Evolutionary conservation across 371 early-diverging fungal genomes (phyloP), one percentile per base, ranked within the genome.

Genomic region (Zychaea mexicana): DNA sequence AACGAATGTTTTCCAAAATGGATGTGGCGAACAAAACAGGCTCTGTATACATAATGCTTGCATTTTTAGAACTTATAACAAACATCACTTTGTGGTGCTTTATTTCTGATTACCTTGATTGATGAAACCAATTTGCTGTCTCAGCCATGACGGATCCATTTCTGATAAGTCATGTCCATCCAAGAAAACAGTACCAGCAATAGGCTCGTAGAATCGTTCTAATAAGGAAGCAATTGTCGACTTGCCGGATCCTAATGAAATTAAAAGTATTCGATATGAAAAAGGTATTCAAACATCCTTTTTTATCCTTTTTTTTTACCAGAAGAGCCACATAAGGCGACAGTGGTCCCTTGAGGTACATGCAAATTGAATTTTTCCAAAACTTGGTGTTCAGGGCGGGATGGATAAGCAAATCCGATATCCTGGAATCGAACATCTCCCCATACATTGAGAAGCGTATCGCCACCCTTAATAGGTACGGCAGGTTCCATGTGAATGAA

Each of bases 1-100:
- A 81, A 10, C 87, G 81, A 53, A 95, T 90, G 73, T 93, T 94
- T 55, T 93, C 94, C 17, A 72, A 68, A 66, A 94, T 90, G 4
- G 88, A 76, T 0, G 89, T 84, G 17, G 88, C 90, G 71, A 93
- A 93, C 13, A 94, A 72, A 2, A 84, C 81, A 10, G 94, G 95
- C 46, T 82, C 78, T 83, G 39, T 13, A 39, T 8, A 13, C 3
- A 39, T 13, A 12, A 42, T 42, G n/a, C 4, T 4, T 42, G 6
- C 30, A 19, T 53, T 10, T 32, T 22, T 42, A 42, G 42, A 7
- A 0, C 15, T 17, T 15, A 42, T 15, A 15, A 42, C 17, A 42
- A 36, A 36, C 8, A 2, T 17, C 13, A 17, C 4, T 42, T 17
- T n/a, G 13, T n/a, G 2, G 42, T 42, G 42, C 3, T 17, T 42